Evolutionary conservation across 371 early-diverging fungal genomes (phyloP).

Genomic region (Actinomucor elegans): DNA sequence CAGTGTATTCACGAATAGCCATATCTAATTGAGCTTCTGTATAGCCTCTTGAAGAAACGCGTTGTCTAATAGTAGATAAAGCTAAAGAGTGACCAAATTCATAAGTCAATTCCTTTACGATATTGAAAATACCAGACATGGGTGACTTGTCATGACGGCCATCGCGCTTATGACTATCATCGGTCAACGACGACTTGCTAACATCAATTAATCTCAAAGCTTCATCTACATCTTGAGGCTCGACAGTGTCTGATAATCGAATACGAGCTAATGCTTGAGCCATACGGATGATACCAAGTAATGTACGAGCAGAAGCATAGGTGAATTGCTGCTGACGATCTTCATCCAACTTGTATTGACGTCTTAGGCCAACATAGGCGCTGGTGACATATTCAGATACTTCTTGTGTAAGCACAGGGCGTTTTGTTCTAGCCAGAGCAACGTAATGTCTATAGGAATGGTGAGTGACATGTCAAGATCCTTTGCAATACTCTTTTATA

Average conservation of each 20-base stretch:
- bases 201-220: conserved; percentile 92
- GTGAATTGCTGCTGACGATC: conserved; percentile 60
- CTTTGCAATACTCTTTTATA: background rate
- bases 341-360: conserved; percentile 69
- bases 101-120: conserved; percentile 47
- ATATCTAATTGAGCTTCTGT: conserved; percentile 73
- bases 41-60: conserved; percentile 75
- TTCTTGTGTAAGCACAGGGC: conserved; percentile 71
- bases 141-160: conserved; percentile 42
- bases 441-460: conserved; percentile 74
- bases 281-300: conserved; percentile 92
- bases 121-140: conserved; percentile 62
- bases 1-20: conserved; percentile 69
- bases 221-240: conserved; percentile 90
- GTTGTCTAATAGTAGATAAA: conserved; percentile 61
- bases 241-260: conserved; percentile 79
- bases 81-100: conserved; percentile 25
- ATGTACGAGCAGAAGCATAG: conserved; percentile 76
- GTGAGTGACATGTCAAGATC: background rate
- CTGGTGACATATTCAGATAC: conserved; percentile 88
- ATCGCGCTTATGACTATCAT: conserved; percentile 43
- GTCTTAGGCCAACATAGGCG: conserved; percentile 83
- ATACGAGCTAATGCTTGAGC: conserved; percentile 90
- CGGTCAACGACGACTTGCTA: conserved; percentile 66
- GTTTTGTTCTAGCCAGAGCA: conserved; percentile 74